A percentile compares a stretch with the other conserved stretches of the same genome.
Conservation (phyloP, 257 asterid species). For the Solanum chilense region DNA sequence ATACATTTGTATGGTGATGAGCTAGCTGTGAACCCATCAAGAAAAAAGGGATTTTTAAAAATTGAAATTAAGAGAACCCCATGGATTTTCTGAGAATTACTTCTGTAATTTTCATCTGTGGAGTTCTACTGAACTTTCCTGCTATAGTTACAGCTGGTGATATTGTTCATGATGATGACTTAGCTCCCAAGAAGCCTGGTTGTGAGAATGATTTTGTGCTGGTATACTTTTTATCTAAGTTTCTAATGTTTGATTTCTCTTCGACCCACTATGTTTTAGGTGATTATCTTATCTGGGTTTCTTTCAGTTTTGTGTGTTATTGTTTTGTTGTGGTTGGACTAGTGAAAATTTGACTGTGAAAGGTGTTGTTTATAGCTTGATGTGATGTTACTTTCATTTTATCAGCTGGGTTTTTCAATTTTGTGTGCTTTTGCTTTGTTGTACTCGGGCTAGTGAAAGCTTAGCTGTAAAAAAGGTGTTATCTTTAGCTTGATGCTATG, state of each 20-base stretch:
- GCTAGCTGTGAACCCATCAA: background rate
- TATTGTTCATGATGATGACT: constrained; percentile 50
- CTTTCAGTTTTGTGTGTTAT: background rate
- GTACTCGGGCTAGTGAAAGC: background rate
- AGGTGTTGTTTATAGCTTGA: background rate
- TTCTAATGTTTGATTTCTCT: background rate
- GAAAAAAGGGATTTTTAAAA: background rate
- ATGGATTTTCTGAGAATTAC: constrained; percentile 29
- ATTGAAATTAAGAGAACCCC: background rate
- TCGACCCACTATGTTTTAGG: background rate
- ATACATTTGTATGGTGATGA: background rate
- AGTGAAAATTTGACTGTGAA: background rate
- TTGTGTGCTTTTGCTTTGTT: background rate
- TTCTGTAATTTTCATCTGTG: constrained; percentile 20
- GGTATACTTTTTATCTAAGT: constrained; percentile 18
- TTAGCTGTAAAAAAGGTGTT: background rate
- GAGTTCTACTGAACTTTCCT: constrained; percentile 17
- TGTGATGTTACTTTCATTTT: background rate
- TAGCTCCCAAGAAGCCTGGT: constrained; percentile 74
- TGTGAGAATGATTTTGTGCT: constrained; percentile 78
- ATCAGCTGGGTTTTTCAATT: background rate
- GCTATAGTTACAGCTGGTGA: constrained; percentile 54
- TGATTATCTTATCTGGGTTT: background rate
- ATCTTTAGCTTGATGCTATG: constrained; percentile 1
- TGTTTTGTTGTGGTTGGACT: background rate